Evolutionary conservation across 2,329 filamentous ascomycete species (phyloP).

Genomic region (Metarhizium sp.): DNA sequence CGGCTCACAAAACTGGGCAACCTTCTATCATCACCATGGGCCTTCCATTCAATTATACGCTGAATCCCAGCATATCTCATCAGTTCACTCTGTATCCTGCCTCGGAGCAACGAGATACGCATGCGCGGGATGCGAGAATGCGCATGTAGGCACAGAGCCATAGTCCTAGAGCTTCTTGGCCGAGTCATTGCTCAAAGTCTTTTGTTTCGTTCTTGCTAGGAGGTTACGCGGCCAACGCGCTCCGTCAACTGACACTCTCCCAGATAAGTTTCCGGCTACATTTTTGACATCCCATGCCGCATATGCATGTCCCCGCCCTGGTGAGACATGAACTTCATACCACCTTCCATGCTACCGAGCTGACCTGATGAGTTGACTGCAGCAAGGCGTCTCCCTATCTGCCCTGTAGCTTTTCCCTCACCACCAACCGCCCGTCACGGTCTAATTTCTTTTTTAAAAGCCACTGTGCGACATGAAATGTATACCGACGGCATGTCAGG

Average conservation of each 20-base stretch:
- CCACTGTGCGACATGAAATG: background rate
- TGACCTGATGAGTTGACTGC: too few species aligned
- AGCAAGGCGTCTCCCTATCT: too few species aligned
- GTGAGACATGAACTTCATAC: too few species aligned
- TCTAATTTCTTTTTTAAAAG: too few species aligned
- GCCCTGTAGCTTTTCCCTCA: background rate
- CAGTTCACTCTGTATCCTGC: background rate
- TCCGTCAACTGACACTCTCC: background rate
- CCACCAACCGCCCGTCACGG: too few species aligned
- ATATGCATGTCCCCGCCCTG: too few species aligned
- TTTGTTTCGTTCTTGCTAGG: background rate
- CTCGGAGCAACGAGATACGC: background rate
- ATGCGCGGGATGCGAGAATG: background rate
- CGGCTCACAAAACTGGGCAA: background rate
- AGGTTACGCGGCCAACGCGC: background rate
- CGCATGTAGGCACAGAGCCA: background rate
- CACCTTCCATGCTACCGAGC: too few species aligned
- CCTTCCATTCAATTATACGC: too few species aligned
- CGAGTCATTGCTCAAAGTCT: background rate
- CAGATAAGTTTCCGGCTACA: background rate
- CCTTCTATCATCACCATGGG: background rate
- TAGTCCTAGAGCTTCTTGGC: background rate
- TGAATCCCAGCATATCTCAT: background rate
- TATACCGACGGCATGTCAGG: background rate
- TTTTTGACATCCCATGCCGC: too few species aligned